phyloP scores from a whole-genome alignment of 2,329 filamentous ascomycete species.

The Blastomyces parvus region DNA sequence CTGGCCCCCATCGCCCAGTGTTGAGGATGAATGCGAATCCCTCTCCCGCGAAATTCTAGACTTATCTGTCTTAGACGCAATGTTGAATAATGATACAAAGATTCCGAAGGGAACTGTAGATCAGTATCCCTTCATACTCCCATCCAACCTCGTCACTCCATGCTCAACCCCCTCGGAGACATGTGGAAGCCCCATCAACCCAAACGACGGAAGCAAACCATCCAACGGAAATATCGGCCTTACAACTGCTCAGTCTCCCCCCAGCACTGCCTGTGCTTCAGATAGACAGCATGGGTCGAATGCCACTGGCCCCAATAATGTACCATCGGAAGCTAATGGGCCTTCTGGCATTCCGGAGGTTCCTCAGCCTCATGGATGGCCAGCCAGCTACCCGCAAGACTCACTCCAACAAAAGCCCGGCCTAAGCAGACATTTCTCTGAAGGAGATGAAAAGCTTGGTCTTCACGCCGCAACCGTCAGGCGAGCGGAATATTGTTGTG shows the following conservation, averaged over 20 bases:
- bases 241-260: conserved; percentile 19
- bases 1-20: conserved; percentile 37
- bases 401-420: conserved; percentile 5
- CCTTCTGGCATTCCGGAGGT: neutral
- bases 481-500: conserved; percentile 15
- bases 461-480: conserved; percentile 4
- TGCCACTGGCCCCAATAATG: neutral
- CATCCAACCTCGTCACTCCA: conserved; percentile 20
- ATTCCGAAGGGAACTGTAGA: conserved; percentile 33
- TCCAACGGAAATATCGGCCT: conserved; percentile 24
- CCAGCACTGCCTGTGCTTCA: neutral
- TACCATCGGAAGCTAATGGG: neutral
- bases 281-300: neutral
- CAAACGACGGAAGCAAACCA: conserved; percentile 18
- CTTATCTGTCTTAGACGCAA: conserved; percentile 19
- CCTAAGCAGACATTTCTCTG: conserved; percentile 12
- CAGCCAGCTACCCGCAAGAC: neutral
- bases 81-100: conserved; percentile 14
- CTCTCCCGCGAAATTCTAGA: conserved; percentile 34
- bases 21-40: conserved; percentile 38
- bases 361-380: conserved; percentile 4
- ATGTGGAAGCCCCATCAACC: conserved; percentile 5
- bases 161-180: conserved; percentile 15
- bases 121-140: conserved; percentile 37
- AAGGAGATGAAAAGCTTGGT: conserved; percentile 7